These are phyloP conservation scores for Neofusicoccum sp. DNA, from an alignment of 2,329 filamentous ascomycete genomes.

Conservation along the genomic window DNA sequence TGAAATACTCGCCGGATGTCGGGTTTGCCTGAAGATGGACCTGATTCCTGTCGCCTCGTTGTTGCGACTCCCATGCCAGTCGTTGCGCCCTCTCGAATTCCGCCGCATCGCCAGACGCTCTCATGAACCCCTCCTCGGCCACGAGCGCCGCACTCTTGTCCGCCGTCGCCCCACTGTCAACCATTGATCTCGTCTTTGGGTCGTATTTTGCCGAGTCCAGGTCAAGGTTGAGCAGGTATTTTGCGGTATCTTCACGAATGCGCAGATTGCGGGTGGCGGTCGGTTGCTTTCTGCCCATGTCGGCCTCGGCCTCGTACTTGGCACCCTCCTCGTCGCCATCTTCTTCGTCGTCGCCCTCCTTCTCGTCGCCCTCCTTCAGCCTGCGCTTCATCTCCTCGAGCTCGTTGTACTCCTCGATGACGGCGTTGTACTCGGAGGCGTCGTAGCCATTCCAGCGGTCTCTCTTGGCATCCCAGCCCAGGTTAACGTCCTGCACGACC, in stretches of 20 bases:
- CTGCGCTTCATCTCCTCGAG: conserved; percentile 70
- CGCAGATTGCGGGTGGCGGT: conserved; percentile 88
- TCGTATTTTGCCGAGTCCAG: conserved; percentile 97
- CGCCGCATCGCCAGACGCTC: conserved; percentile 82
- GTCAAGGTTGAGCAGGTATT: conserved; percentile 92
- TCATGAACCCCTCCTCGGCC: conserved; percentile 89
- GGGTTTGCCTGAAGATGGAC: conserved; percentile 95
- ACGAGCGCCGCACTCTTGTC: conserved; percentile 80
- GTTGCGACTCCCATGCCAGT: conserved; percentile 95
- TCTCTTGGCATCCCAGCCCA: conserved; percentile 96
- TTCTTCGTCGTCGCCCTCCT: conserved; percentile 43
- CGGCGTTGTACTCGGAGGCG: conserved; percentile 74
- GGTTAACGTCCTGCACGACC: conserved; percentile 74
- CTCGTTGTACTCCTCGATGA: conserved; percentile 87
- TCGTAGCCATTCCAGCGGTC: conserved; percentile 99
- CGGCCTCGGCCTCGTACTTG: conserved; percentile 86
- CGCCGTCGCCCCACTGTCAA: conserved; percentile 75
- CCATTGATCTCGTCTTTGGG: conserved; percentile 89
- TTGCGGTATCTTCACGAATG: conserved; percentile 93
- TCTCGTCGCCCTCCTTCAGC: conserved; percentile 39
- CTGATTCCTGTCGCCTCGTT: conserved; percentile 72
- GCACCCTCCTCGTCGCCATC: conserved; percentile 56
- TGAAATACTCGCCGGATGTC: conserved; percentile 81
- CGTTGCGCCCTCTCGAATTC: conserved; percentile 87
- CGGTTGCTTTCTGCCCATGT: conserved; percentile 92